Evolutionary conservation across 345 rosid species (phyloP), one percentile per base, ranked within the genome.

Genomic region (Sonneratia alba): DNA sequence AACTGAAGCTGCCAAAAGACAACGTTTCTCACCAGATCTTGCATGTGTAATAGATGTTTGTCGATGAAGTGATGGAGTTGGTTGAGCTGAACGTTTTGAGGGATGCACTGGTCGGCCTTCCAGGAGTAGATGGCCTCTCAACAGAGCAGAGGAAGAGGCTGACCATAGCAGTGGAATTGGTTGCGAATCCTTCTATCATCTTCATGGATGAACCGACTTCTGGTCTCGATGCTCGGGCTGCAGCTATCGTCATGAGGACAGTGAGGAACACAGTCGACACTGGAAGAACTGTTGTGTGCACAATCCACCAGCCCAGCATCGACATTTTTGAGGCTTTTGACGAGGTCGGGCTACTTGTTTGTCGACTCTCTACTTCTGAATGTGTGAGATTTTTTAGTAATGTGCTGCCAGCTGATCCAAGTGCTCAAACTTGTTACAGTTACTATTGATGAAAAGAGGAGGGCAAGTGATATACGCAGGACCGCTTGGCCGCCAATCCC

Each of bases 141-240:
- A 93, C 98, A 49, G 98, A 93, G 74, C 98, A 90, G 73, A 83
- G 98, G 78, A 93, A 93, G 82, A 85, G 98, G 78, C 82, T 93
- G 75, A 93, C 98, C 19, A 93, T 93, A 66, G 96, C 97, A n/a
- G 98, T 93, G 42, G 98, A 93, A 76, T 78, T 93, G 72, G 98
- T 93, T 66, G 93, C 98, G 71, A 93, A 92, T 62, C 98, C 98
- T 4, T 92, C 98, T 9, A 90, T 92, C 67, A 89, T 92, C 78
- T 90, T 92, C 85, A 92, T 92, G 98, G 98, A 92, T 62, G 98
- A 92, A 73, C 98, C 98, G 14, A 90, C 98, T 22, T 87, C 98
- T 66, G 98, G 98, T 66, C 97, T 93, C 70, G 97, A 90, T 82
- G 97, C 98, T 21, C 83, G 98, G 84, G 97, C 97, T 43, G 98